A percentile compares a stretch with the other conserved stretches of the same genome.
phyloP scores from a whole-genome alignment of 1,284 basidiomycete species.

The Cerioporus squamosus region DNA sequence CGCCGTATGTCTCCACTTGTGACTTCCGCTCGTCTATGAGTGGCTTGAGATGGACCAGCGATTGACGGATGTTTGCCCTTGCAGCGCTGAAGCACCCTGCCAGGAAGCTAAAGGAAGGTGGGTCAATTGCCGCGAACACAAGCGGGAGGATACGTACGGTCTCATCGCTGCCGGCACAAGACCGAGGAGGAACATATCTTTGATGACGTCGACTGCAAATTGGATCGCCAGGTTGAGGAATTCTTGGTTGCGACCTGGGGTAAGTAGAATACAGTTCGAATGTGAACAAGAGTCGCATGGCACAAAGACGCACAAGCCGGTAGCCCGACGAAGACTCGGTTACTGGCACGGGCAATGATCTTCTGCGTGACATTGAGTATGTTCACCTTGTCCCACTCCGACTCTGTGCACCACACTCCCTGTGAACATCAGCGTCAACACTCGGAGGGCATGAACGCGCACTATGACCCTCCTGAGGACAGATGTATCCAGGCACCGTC shows the following conservation, averaged over 20 bases:
- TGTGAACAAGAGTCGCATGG: not conserved
- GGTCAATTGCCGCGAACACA: too few species aligned
- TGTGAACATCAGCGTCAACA: too few species aligned
- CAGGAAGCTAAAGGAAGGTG: too few species aligned
- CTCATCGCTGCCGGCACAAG: conserved; percentile 34
- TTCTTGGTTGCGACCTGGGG: conserved; percentile 24
- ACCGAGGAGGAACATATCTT: conserved; percentile 13
- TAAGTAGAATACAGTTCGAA: not conserved
- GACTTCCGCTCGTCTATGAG: conserved; percentile 39
- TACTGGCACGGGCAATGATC: conserved; percentile 30
- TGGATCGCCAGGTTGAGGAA: conserved; percentile 24
- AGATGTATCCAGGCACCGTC: conserved; percentile 25
- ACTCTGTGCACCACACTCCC: not conserved
- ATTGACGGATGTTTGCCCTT: not conserved
- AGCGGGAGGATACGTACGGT: conserved; percentile 25
- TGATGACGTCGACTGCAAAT: conserved; percentile 7
- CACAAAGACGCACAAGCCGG: conserved; percentile 26
- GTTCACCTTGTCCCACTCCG: conserved; percentile 28
- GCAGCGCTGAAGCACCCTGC: too few species aligned
- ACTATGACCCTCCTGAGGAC: conserved; percentile 11
- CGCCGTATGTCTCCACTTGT: conserved; percentile 35
- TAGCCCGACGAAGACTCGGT: conserved; percentile 34
- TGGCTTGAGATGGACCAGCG: conserved; percentile 6
- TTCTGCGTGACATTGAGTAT: conserved; percentile 23
- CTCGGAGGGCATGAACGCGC: conserved; percentile 13